These are phyloP conservation scores for Coemansia biformis DNA, from an alignment of 192 early-diverging fungal genomes.

Conservation along the genomic window DNA sequence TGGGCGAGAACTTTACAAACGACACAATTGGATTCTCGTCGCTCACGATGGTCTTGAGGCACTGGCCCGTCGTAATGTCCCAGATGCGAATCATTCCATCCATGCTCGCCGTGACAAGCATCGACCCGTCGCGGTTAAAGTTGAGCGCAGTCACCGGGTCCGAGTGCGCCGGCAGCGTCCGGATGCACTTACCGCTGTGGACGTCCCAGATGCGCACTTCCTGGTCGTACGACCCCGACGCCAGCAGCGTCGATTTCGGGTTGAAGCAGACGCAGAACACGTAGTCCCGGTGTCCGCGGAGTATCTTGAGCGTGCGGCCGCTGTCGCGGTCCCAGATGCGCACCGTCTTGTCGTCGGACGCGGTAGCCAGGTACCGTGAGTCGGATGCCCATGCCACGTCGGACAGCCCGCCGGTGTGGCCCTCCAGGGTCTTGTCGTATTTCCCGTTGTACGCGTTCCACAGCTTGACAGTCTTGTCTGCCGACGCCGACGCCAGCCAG, in stretches of 20 bases:
- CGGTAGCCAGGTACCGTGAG: conserved; percentile 81
- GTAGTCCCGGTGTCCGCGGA: conserved; percentile 92
- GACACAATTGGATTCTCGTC: conserved; percentile 95
- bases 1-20: conserved; percentile 98
- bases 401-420: conserved; percentile 88
- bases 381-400: conserved; percentile 96
- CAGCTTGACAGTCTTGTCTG: conserved; percentile 91
- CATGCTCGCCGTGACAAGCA: conserved; percentile 90
- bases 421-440: conserved; percentile 78
- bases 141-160: conserved; percentile 93
- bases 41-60: conserved; percentile 93
- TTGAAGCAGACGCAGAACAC: conserved; percentile 98
- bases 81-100: conserved; percentile 98
- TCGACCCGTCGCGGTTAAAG: conserved; percentile 95
- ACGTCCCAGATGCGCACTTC: conserved; percentile 97
- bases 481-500: conserved; percentile 86
- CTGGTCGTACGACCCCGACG: conserved; percentile 97
- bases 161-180: conserved; percentile 87
- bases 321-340: conserved; percentile 84
- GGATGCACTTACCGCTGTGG: conserved; percentile 85
- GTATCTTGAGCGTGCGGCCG: conserved; percentile 64
- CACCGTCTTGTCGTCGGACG: conserved; percentile 92
- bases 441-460: conserved; percentile 87
- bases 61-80: conserved; percentile 97
- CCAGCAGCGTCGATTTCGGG: conserved; percentile 87